Evolutionary conservation across 805 yeast species (phyloP), one percentile per base, ranked within the genome.

Genomic region (Zygotorulaspora sp.): DNA sequence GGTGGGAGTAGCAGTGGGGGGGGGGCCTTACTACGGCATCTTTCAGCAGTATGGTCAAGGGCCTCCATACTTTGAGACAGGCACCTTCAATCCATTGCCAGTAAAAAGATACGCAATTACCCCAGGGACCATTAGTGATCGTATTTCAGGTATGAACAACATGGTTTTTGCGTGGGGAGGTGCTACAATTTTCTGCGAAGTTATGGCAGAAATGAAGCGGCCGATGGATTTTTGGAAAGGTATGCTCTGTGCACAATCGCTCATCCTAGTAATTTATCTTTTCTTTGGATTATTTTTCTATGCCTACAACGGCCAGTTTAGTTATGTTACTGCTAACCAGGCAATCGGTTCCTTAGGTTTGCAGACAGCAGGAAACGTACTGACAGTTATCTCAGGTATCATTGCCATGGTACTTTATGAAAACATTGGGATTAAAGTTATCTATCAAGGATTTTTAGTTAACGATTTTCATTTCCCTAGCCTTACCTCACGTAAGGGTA

Each of bases 161-260:
- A 62, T 71, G 44, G 71, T 72, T 13, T 71, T 66, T 50, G 67
- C 74, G 3, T 71, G 68, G 60, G 76, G 75, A 26, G 77, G 76
- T 44, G 71, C 75, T 10, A 62, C 71, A 43, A 66, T 70, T 35
- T 71, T 70, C 55, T 63, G 68, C n/a, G 74, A 71, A 47, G 62
- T 71, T 35, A 58, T 72, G 57, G 67, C 75, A 8, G 76, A 71
- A 50, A 66, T 71, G 72, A 60, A 54, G 39, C 60, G 68, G 33
- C 76, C 76, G 6, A 55, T 56, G 62, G 75, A 71, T 38, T 71
- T 71, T 55, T 62, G 71, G 67, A 68, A 70, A 51, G 74, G 74
- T 32, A 64, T 70, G 67, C 42, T 62, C 13, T 44, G 57, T 28
- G 73, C 74, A 15, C 72, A 71, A 47, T 13, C 49, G 5, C 52